Evolutionary conservation across 2,329 filamentous ascomycete species (phyloP), one percentile per base, ranked within the genome.

Genomic region (Rhynchosporium secalis): DNA sequence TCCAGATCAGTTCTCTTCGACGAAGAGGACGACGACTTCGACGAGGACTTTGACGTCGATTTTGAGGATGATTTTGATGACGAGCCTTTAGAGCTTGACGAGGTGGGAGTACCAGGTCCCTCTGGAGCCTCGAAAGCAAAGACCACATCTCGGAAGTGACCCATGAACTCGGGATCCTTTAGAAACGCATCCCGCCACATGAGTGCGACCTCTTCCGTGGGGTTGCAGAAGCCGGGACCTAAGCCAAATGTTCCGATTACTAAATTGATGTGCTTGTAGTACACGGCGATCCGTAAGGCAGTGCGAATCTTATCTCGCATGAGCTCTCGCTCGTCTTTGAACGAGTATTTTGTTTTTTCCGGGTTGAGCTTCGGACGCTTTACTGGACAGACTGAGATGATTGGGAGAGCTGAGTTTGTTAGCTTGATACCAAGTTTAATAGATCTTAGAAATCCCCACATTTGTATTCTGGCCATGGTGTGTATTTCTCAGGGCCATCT

Each of bases 361-460:
- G 86, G 83, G 69, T 86, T 86, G 45, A 92, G 81, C 75, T 91
- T 92, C 20, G 90, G 90, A 76, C 89, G 85, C 29, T 87, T 83
- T 7, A 88, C 85, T 9, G 90, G 88, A 28, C 87, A 83, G 26
- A 92, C 86, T 1, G 88, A 91, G 61, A 92, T 83, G n/a, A 92
- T 86, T 9, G 89, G 88, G 36, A 91, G 76, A 51, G 83, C 79
- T 68, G 76, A 56, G 31, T 33, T 20, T 20, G 36, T 62, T 51
- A 55, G 60, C 41, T 62, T 47, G 9, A 40, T 33, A 20, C 20
- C 20, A 20, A 20, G 4, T 20, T 20, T 36, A 10, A 26, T 20
- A 13, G 12, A 29, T 26, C 43, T 38, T 4, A 13, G 47, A 41
- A 58, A 43, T 13, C 63, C 64, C 48, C 59, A 72, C 72, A 71